These are phyloP conservation scores for Ceriops zippeliana DNA, from an alignment of 345 rosid species.

Conservation along the genomic window DNA sequence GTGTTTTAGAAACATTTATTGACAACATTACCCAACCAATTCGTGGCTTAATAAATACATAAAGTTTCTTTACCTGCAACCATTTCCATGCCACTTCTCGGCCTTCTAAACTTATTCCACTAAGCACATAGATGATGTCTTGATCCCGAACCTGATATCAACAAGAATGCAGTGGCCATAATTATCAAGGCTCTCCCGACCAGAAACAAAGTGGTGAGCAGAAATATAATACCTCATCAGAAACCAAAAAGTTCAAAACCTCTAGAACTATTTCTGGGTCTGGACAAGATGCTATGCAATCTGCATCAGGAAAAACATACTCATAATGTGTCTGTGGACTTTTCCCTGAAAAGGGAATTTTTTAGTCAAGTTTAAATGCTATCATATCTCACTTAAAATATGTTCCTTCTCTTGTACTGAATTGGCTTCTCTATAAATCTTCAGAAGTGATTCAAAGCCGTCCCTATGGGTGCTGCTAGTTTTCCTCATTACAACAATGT, in stretches of 20 bases:
- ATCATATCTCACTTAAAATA: constrained; percentile 27
- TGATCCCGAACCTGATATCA: constrained; percentile 29
- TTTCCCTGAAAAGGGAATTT: not conserved
- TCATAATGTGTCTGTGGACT: not conserved
- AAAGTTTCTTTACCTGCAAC: constrained; percentile 22
- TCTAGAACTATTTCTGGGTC: constrained; percentile 29
- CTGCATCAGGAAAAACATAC: constrained; percentile 16
- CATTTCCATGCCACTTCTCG: constrained; percentile 37
- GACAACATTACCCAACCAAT: not conserved
- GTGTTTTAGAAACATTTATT: no score
- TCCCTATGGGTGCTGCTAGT: constrained; percentile 21
- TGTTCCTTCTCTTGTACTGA: constrained; percentile 41
- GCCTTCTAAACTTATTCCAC: constrained; percentile 34
- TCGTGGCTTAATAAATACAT: not conserved
- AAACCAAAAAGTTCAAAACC: constrained; percentile 31
- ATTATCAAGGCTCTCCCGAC: not conserved
- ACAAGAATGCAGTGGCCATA: not conserved
- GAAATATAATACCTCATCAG: constrained; percentile 29
- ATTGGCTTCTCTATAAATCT: constrained; percentile 43
- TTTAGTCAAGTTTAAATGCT: not conserved
- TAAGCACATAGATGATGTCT: constrained; percentile 27
- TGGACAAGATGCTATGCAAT: constrained; percentile 29
- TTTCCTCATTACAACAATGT: constrained; percentile 38
- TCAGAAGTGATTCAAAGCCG: constrained; percentile 36
- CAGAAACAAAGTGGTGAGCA: not conserved